Conservation (phyloP, 805 yeast genomes). For the Ogataea populi-albae region DNA sequence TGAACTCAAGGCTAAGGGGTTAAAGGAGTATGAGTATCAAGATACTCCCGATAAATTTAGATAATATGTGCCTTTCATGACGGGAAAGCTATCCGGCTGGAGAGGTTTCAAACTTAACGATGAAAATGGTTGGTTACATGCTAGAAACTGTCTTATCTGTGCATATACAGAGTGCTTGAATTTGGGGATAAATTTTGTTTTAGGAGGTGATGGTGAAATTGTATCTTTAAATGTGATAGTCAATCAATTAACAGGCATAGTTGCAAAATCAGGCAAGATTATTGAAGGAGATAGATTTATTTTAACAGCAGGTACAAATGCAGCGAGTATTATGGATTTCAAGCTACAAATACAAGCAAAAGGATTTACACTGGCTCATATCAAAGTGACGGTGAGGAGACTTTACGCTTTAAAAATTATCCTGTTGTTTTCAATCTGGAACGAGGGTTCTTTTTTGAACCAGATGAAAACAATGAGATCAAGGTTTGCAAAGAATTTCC, state of each 20-base stretch:
- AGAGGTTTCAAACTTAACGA: slow-evolving; percentile 23
- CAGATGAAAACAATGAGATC: slow-evolving; percentile 36
- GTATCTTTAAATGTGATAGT: slow-evolving; percentile 3
- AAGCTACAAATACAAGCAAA: slow-evolving; percentile 33
- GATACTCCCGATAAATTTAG: slow-evolving; percentile 15
- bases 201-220: slow-evolving; percentile 13
- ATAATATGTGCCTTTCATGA: slow-evolving; percentile 10
- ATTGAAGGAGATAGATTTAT: slow-evolving; percentile 32
- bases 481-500: slow-evolving; percentile 35
- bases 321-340: slow-evolving; percentile 34
- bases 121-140: slow-evolving; percentile 31
- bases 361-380: slow-evolving; percentile 38
- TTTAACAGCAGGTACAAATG: slow-evolving; percentile 37
- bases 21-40: slow-evolving; percentile 5
- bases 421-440: slow-evolving; percentile 44
- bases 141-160: slow-evolving; percentile 27
- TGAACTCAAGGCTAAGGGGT: slow-evolving; percentile 23
- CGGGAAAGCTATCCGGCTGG: slow-evolving; percentile 8
- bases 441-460: slow-evolving; percentile 45
- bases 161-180: slow-evolving; percentile 19
- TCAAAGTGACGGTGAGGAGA: slow-evolving; percentile 37
- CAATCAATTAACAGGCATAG: slow-evolving; percentile 7
- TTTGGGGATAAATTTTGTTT: slow-evolving; percentile 21
- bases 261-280: slow-evolving; percentile 25
- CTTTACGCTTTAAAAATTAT: slow-evolving; percentile 30